Base-by-base conservation (phyloP, 1,284 basidiomycete species). In the Pisolithus thermaeus region DNA sequence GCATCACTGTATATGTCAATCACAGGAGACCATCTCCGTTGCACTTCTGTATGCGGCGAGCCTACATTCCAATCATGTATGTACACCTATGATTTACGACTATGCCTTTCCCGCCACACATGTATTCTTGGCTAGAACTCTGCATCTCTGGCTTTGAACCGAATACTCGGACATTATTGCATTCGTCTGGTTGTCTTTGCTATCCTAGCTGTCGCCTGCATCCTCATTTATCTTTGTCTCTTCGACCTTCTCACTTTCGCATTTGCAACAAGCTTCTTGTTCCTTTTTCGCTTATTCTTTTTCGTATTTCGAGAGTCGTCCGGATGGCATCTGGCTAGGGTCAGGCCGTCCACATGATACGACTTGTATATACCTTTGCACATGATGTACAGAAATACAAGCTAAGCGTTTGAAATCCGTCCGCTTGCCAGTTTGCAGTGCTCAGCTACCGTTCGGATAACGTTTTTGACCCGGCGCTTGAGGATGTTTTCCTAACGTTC, bases 1-100 rank as follows among this genome's bases (percentile, higher is more conserved):
- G 50, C 54, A 63, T 52, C 54, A 56, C 49, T 69, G 66, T 65
- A 68, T 50, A 55, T 59, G 59, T 55, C 56, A 56, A 45, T 47
- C 54, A 46, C 57, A 57, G 50, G 51, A 55, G 59, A 58, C 52
- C 55, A 54, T 59, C 49, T 47, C 9, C 63, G 61, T 52, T 54
- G 38, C 51, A 52, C 52, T 52, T 57, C 46, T 68, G 66, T 64
- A 68, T 46, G 64, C 53, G 58, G 53, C 49, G 55, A 60, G 55
- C 50, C 61, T 35, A 35, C 32, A 35, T 58, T 61, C 41, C 52
- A 51, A 53, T 16, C 49, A 47, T 65, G 63, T 65, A 67, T 69
- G 63, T 65, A 67, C 55, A 39, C 55, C 42, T 63, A 69, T 44
- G 55, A 53, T 51, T 45, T 40, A 50, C 27, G 28, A 55, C 50